phyloP scores from a whole-genome alignment of 139 green algal species.

The Spirogloea muscicola region DNA sequence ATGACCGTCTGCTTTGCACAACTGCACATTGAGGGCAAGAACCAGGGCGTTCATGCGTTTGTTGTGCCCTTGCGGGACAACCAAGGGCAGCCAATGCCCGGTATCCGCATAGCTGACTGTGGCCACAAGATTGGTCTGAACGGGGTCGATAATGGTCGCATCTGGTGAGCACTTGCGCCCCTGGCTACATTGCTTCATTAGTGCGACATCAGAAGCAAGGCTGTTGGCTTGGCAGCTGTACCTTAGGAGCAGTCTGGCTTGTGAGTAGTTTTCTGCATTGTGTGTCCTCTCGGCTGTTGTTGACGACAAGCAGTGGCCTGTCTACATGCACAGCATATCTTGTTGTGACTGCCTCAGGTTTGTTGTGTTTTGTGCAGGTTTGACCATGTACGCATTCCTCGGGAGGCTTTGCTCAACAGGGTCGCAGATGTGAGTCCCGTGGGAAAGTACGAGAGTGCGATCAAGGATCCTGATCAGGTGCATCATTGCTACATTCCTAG shows the following conservation, averaged over 20 bases:
- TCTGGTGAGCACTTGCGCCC: constrained; percentile 47
- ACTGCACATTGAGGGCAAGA: constrained; percentile 67
- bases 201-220: too few species aligned
- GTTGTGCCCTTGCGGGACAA: constrained; percentile 79
- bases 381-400: constrained; percentile 67
- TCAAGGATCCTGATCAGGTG: constrained; percentile 36
- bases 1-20: constrained; percentile 77
- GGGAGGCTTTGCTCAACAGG: constrained; percentile 64
- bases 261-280: too few species aligned
- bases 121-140: constrained; percentile 75
- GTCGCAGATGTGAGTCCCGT: constrained; percentile 60
- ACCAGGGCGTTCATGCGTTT: constrained; percentile 85
- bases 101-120: constrained; percentile 69
- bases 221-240: too few species aligned
- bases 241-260: too few species aligned
- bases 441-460: constrained; percentile 22
- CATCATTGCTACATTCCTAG: too few species aligned
- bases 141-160: constrained; percentile 81
- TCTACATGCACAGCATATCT: too few species aligned
- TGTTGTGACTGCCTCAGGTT: too few species aligned
- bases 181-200: too few species aligned
- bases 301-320: too few species aligned
- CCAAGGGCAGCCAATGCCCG: constrained; percentile 51
- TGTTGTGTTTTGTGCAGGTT: too few species aligned
- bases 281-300: too few species aligned